Evolutionary conservation across 768 basidiomycete genomes (phyloP).

Genomic region (Hericium alpestre): DNA sequence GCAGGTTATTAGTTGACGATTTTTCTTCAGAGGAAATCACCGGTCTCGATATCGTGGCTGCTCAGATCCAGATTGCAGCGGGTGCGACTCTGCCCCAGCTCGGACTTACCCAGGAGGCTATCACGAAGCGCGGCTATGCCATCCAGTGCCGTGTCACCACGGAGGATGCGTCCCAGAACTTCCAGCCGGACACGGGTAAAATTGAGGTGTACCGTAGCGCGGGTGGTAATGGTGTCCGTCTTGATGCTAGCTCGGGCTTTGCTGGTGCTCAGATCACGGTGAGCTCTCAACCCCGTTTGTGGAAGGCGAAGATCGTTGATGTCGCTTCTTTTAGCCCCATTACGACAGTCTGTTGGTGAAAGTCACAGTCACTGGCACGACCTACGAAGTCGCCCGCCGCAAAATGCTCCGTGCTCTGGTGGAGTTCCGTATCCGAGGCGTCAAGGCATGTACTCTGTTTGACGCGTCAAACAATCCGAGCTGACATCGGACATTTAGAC

Average conservation of each 20-base stretch:
- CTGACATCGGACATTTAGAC: conserved; percentile 40
- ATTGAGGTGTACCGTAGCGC: conserved; percentile 99
- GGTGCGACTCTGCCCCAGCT: conserved; percentile 93
- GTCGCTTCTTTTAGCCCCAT: conserved; percentile 55
- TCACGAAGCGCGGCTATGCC: conserved; percentile 91
- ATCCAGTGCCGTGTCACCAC: conserved; percentile 99
- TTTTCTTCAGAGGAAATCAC: conserved; percentile 84
- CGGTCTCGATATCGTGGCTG: conserved; percentile 97
- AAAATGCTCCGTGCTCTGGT: conserved; percentile 99
- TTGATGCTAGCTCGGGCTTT: conserved; percentile 95
- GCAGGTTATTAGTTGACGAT: conserved; percentile 1
- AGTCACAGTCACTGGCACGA: conserved; percentile 90
- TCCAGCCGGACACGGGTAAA: conserved; percentile 99
- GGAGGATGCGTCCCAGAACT: conserved; percentile 82
- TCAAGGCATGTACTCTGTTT: conserved; percentile 52
- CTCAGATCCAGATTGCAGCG: conserved; percentile 99
- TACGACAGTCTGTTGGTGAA: conserved; percentile 98
- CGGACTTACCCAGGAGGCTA: conserved; percentile 90
- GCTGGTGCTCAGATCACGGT: conserved; percentile 99
- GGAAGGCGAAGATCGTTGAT: neutral
- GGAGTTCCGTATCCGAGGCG: conserved; percentile 98
- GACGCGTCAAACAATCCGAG: neutral
- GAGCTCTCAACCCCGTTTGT: conserved; percentile 16
- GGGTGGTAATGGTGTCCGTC: conserved; percentile 94
- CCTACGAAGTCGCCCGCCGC: conserved; percentile 94